These are phyloP conservation scores for Saccharomyces mikatae DNA, from an alignment of 805 yeast species.

Conservation along the genomic window DNA sequence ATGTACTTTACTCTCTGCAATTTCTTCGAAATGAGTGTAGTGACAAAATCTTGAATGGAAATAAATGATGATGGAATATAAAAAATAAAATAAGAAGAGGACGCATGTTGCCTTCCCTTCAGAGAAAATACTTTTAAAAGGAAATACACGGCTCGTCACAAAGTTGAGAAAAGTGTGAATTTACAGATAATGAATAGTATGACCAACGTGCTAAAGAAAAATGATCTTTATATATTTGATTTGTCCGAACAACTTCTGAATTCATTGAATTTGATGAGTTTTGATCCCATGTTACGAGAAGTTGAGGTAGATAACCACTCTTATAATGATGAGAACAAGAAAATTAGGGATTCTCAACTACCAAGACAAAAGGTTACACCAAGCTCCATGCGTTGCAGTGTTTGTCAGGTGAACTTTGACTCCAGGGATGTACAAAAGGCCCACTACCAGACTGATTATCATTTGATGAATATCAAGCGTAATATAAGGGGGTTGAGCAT, in stretches of 20 bases:
- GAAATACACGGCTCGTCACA: not conserved
- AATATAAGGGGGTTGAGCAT: slow-evolving; percentile 37
- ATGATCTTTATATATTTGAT: slow-evolving; percentile 44
- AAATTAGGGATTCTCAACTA: slow-evolving; percentile 10
- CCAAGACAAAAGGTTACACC: slow-evolving; percentile 8
- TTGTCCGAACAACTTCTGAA: slow-evolving; percentile 34
- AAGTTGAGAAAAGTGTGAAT: not conserved
- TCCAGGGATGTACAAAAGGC: slow-evolving; percentile 20
- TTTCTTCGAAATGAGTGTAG: not conserved
- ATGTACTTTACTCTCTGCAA: not conserved
- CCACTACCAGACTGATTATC: slow-evolving; percentile 53
- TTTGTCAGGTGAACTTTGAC: slow-evolving; percentile 21
- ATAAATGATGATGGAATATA: not conserved
- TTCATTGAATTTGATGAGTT: slow-evolving; percentile 45
- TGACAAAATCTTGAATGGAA: not conserved
- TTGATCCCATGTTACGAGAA: slow-evolving; percentile 44
- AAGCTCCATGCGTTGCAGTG: slow-evolving; percentile 12
- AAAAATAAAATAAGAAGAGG: not conserved
- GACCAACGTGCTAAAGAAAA: slow-evolving; percentile 13
- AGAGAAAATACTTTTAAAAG: not conserved
- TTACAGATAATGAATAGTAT: not conserved
- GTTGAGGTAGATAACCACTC: slow-evolving; percentile 7
- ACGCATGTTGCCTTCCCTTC: not conserved
- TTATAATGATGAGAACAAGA: not conserved
- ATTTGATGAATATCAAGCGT: slow-evolving; percentile 54